These are phyloP conservation scores for Venturia aucupariae DNA, from an alignment of 2,329 filamentous ascomycete species.

Conservation along the genomic window DNA sequence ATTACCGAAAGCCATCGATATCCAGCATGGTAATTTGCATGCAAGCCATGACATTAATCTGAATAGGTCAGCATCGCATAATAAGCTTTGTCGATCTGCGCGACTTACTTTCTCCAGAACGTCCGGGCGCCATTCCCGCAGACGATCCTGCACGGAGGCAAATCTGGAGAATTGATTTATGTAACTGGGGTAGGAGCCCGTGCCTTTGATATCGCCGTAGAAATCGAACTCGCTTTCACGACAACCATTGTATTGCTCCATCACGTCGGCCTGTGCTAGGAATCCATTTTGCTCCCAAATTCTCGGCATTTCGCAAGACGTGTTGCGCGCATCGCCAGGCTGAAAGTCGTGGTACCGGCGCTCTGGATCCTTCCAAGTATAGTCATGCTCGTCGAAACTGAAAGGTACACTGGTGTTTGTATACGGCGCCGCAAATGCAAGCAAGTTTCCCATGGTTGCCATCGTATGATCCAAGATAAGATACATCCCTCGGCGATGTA, in stretches of 20 bases:
- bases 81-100: slow-evolving; percentile 43
- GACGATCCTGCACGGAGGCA: slow-evolving; percentile 54
- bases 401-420: slow-evolving; percentile 50
- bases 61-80: slow-evolving; percentile 22
- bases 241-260: slow-evolving; percentile 42
- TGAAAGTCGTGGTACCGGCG: slow-evolving; percentile 49
- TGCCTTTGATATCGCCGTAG: slow-evolving; percentile 53
- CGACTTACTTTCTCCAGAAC: slow-evolving; percentile 49
- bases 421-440: slow-evolving; percentile 48
- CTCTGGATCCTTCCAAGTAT: slow-evolving; percentile 42
- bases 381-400: slow-evolving; percentile 43
- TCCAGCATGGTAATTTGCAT: slow-evolving; percentile 25
- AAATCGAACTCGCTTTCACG: slow-evolving; percentile 54
- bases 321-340: slow-evolving; percentile 43
- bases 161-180: slow-evolving; percentile 55
- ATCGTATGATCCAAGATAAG: slow-evolving; percentile 37
- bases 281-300: slow-evolving; percentile 51
- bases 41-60: neutral
- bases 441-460: slow-evolving; percentile 46
- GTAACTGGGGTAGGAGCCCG: slow-evolving; percentile 54
- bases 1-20: slow-evolving; percentile 33
- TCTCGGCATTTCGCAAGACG: slow-evolving; percentile 47
- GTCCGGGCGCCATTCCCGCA: slow-evolving; percentile 52
- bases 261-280: slow-evolving; percentile 30
- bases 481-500: slow-evolving; percentile 53